A percentile compares a stretch with the other conserved stretches of the same genome.
Conservation (phyloP, 129 eudicot species). For the Artemisia tridentata region DNA sequence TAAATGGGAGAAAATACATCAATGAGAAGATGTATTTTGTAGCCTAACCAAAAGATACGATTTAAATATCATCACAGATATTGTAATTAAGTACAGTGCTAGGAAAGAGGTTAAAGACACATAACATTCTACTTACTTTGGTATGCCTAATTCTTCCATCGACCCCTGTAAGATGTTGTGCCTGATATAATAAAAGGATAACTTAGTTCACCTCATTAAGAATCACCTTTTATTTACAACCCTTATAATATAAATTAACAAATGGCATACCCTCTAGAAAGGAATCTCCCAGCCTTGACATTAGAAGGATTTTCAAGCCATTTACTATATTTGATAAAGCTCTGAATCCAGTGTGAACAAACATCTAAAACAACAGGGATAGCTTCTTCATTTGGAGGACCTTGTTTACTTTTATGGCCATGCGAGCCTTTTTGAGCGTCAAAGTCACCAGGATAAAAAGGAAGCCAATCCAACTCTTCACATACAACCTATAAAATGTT, state of each 20-base stretch:
- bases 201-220: conserved; percentile 7
- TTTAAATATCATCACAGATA: too few relatives aligned
- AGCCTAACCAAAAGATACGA: too few relatives aligned
- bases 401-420: conserved; percentile 61
- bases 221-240: conserved; percentile 3
- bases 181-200: conserved; percentile 44
- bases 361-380: too few relatives aligned
- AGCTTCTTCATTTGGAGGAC: conserved; percentile 81
- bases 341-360: too few relatives aligned
- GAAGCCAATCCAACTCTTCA: conserved; percentile 98
- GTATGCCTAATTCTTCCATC: conserved; percentile 65
- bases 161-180: conserved; percentile 62
- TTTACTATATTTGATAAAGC: too few relatives aligned
- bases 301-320: too few relatives aligned
- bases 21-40: too few relatives aligned
- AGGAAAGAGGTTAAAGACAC: conserved; percentile 13
- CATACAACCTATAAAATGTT: too few relatives aligned
- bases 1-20: too few relatives aligned
- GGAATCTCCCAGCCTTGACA: too few relatives aligned
- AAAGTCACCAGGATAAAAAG: conserved; percentile 67
- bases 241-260: too few relatives aligned
- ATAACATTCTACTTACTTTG: conserved; percentile 57
- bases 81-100: conserved; percentile 13
- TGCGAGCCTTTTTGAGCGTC: conserved; percentile 44
- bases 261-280: too few relatives aligned